Evolutionary conservation across 768 basidiomycete genomes (phyloP).

Genomic region (Lentinus brumalis): DNA sequence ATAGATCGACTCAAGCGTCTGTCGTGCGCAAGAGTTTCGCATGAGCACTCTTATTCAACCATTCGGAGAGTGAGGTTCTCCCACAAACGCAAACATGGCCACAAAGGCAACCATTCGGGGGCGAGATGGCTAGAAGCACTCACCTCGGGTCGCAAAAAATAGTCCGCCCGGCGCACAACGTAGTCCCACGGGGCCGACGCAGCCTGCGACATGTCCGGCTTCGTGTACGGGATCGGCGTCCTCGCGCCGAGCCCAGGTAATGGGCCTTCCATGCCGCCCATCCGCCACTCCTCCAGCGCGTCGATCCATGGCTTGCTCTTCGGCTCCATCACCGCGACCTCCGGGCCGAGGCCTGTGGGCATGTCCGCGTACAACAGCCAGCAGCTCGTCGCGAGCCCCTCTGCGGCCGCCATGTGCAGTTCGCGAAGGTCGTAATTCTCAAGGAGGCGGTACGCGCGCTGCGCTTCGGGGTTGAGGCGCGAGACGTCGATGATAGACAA

Average conservation of each 20-base stretch:
- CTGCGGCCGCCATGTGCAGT: conserved; percentile 75
- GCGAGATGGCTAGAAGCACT: conserved; percentile 16
- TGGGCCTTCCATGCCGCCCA: conserved; percentile 34
- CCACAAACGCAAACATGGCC: too few species aligned
- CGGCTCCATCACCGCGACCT: conserved; percentile 46
- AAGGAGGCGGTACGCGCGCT: conserved; percentile 39
- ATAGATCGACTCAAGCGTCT: conserved; percentile 78
- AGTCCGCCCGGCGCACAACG: conserved; percentile 41
- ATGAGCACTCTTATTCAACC: not conserved
- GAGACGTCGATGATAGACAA: conserved; percentile 48
- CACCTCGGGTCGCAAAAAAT: conserved; percentile 75
- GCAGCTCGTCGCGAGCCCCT: conserved; percentile 73
- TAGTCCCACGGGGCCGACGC: conserved; percentile 50
- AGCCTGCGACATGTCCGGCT: conserved; percentile 22
- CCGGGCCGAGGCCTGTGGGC: conserved; percentile 68
- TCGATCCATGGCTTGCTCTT: conserved; percentile 47
- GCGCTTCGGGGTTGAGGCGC: conserved; percentile 34
- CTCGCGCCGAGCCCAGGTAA: conserved; percentile 57
- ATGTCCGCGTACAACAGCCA: conserved; percentile 73
- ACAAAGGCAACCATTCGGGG: too few species aligned
- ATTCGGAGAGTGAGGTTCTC: not conserved
- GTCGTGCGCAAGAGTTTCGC: not conserved
- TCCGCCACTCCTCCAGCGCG: conserved; percentile 47
- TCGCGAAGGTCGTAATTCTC: conserved; percentile 54
- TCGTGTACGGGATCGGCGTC: conserved; percentile 38